These are phyloP conservation scores for Starmerella lactis-condensi DNA, from an alignment of 805 yeast species.

Conservation along the genomic window DNA sequence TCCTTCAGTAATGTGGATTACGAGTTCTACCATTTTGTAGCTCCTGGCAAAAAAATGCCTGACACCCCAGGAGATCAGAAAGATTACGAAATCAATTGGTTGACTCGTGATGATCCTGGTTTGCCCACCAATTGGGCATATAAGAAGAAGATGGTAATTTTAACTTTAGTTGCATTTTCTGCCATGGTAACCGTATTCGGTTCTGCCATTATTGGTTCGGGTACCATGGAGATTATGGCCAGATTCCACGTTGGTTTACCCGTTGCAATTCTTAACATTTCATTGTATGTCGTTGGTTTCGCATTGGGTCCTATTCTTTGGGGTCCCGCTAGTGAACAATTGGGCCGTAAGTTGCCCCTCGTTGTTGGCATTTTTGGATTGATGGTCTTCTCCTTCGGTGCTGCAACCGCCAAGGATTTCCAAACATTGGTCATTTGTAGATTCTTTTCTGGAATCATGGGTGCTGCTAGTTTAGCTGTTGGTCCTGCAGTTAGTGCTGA, in stretches of 20 bases:
- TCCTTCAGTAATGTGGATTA: neutral
- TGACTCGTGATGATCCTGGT: conserved; percentile 29
- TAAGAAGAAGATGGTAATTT: conserved; percentile 1
- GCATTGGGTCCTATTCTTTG: conserved; percentile 80
- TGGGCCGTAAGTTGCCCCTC: conserved; percentile 44
- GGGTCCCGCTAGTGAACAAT: conserved; percentile 70
- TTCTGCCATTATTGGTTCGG: conserved; percentile 40
- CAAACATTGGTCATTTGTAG: conserved; percentile 37
- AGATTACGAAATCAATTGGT: conserved; percentile 13
- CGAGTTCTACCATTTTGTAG: conserved; percentile 2
- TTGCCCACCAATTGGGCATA: conserved; percentile 38
- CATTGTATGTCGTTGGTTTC: conserved; percentile 73
- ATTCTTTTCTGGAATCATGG: conserved; percentile 61
- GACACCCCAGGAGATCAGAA: conserved; percentile 5
- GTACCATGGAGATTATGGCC: conserved; percentile 28
- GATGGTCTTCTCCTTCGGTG: conserved; percentile 15
- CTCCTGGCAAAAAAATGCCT: conserved; percentile 1
- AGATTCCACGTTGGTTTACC: conserved; percentile 43
- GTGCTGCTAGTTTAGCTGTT: conserved; percentile 39
- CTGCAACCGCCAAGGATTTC: conserved; percentile 13
- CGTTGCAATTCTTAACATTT: conserved; percentile 53
- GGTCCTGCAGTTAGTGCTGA: conserved; percentile 13
- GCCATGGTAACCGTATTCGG: conserved; percentile 38
- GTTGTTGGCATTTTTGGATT: conserved; percentile 29
- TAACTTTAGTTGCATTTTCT: conserved; percentile 38